Evolutionary conservation across 208 protist genomes (phyloP), one percentile per base, ranked within the genome.

Genomic region (Novymonas esmeraldas): DNA sequence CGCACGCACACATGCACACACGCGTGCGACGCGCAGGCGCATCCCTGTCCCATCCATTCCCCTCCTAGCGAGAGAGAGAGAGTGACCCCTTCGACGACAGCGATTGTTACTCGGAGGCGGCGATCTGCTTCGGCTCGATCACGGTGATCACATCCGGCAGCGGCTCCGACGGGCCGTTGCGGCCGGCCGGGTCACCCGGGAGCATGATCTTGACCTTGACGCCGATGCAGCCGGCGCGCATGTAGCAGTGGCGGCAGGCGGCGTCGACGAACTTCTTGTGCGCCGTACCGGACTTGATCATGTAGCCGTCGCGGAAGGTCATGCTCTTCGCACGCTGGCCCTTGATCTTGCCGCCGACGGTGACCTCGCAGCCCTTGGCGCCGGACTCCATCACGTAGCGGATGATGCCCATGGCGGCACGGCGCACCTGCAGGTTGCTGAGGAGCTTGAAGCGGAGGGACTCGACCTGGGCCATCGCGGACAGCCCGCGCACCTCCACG

Each of bases 241-340:
- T 82, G 69, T 98, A 85, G 81, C 99, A 98, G 94, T 99, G 97
- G 62, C 98, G 87, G 44, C 94, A 88, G 69, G 98, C 98, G 60
- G 64, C 73, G 84, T 99, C 98, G 18, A 99, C 87, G 78, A 98
- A 99, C 45, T 85, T 59, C 66, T 94, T 92, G 58, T 87, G 82
- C 46, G 97, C 92, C 38, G 98, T 84, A 85, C 98, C 98, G 49
- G 97, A 97, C 79, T 98, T 98, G 86, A 99, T 98, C 98, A 99
- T 99, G 88, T 99, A 99, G 61, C 99, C 99, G 60, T 99, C 98
- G 55, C 87, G 89, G 97, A 99, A 99, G 80, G 99, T 99, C 98
- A 99, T 99, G 65, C 78, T 74, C 92, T 99, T 99, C 54, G 99
- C 99, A 86, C 99, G 97, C 87, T 99, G 98, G 42, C 95, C 98